phyloP scores from a whole-genome alignment of 129 eudicot species.

The Apium graveolens region DNA sequence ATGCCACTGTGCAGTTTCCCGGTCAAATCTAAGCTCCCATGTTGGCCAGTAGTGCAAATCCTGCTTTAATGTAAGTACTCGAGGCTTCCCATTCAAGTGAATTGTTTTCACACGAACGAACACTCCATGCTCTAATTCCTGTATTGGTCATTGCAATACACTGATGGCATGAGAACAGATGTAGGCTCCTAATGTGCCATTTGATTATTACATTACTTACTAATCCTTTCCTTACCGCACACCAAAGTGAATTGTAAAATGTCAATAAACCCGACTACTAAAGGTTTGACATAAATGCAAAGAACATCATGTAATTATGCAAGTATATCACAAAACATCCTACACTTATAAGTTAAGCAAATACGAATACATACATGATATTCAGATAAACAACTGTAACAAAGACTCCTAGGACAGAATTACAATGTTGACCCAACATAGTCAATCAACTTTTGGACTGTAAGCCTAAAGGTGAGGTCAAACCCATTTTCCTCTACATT shows the following conservation, averaged over 20 bases:
- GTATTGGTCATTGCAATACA: slow-evolving; percentile 1
- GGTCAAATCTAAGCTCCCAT: slow-evolving; percentile 82
- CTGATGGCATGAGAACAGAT: background rate
- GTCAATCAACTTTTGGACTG: background rate
- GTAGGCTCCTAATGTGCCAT: background rate
- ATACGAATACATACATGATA: too few relatives aligned
- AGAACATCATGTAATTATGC: background rate
- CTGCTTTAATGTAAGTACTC: slow-evolving; percentile 83
- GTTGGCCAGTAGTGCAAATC: slow-evolving; percentile 97
- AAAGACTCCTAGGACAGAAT: too few relatives aligned
- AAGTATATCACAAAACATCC: background rate
- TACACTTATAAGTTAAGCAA: too few relatives aligned
- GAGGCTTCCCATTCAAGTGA: slow-evolving; percentile 80
- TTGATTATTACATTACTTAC: background rate
- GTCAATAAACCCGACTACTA: background rate
- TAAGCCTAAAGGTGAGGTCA: background rate
- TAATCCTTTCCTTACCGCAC: background rate
- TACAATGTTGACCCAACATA: background rate
- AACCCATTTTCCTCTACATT: too few relatives aligned
- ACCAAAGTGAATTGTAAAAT: background rate
- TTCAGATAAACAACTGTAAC: too few relatives aligned
- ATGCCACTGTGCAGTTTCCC: slow-evolving; percentile 68
- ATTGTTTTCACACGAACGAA: slow-evolving; percentile 78
- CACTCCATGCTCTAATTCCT: slow-evolving; percentile 71
- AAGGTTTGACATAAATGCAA: background rate